Evolutionary conservation across 345 rosid species (phyloP).

Genomic region (Lepidium africanum): DNA sequence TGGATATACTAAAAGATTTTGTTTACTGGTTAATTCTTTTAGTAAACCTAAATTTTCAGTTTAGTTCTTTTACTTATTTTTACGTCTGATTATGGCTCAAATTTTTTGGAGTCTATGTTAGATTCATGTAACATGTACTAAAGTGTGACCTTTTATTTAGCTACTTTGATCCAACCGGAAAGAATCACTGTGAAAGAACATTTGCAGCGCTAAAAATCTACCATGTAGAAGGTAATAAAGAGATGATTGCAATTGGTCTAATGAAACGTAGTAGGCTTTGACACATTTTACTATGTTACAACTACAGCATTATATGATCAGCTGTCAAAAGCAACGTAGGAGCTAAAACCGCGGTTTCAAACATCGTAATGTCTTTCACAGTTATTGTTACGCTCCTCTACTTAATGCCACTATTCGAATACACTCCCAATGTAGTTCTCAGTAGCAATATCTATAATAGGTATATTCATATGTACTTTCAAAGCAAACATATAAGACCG

Average conservation of each 20-base stretch:
- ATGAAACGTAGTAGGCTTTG: constrained; percentile 93
- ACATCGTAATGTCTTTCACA: constrained; percentile 80
- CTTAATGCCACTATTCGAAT: constrained; percentile 88
- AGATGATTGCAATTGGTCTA: constrained; percentile 91
- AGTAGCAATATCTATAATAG: too few species aligned
- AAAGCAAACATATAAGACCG: too few species aligned
- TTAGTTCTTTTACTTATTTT: too few species aligned
- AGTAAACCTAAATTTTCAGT: too few species aligned
- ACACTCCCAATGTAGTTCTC: constrained; percentile 85
- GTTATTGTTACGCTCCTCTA: constrained; percentile 90
- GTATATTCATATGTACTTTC: too few species aligned
- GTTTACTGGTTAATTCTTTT: too few species aligned
- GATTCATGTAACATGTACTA: too few species aligned
- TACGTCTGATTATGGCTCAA: too few species aligned
- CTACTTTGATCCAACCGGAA: constrained; percentile 45
- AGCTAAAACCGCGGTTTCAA: constrained; percentile 87
- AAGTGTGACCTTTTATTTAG: too few species aligned
- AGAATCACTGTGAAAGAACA: constrained; percentile 98
- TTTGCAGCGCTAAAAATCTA: constrained; percentile 83
- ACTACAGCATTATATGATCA: constrained; percentile 78
- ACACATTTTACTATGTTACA: constrained; percentile 90
- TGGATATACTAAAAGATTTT: too few species aligned
- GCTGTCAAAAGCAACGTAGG: constrained; percentile 97
- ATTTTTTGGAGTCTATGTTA: too few species aligned
- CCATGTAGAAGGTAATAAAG: constrained; percentile 95